phyloP scores from a whole-genome alignment of 192 early-diverging fungal genomes.

The Rhizoclosmatium sp. region DNA sequence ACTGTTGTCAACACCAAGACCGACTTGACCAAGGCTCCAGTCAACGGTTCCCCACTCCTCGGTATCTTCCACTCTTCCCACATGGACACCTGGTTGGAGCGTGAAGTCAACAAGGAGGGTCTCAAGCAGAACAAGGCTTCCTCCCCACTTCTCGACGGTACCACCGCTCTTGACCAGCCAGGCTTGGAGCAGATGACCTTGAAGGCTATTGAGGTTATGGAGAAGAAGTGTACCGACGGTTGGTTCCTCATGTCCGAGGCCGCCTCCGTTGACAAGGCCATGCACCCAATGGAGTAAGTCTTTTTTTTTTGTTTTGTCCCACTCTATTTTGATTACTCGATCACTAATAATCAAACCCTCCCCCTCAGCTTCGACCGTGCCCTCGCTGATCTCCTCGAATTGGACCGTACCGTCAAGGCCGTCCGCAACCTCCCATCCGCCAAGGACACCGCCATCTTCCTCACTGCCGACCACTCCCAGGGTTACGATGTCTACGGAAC shows the following conservation, averaged over 20 bases:
- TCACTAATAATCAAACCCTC: neutral
- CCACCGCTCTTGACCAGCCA: conserved; percentile 61
- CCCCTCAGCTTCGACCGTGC: conserved; percentile 57
- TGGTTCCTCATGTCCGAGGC: conserved; percentile 74
- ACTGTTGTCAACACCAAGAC: conserved; percentile 58
- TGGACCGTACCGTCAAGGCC: conserved; percentile 59
- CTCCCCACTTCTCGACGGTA: conserved; percentile 48
- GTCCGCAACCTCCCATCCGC: conserved; percentile 63
- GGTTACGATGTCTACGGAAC: conserved; percentile 70
- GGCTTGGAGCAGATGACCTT: conserved; percentile 64
- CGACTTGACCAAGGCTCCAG: conserved; percentile 46
- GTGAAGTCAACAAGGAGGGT: conserved; percentile 64
- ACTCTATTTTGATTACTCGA: neutral
- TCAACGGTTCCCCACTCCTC: conserved; percentile 57
- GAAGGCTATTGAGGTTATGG: conserved; percentile 66
- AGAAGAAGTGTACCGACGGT: conserved; percentile 66
- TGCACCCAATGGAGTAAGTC: conserved; percentile 60
- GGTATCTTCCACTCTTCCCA: conserved; percentile 65
- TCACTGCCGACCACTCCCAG: conserved; percentile 73
- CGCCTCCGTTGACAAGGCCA: conserved; percentile 68
- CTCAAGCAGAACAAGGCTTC: conserved; percentile 42
- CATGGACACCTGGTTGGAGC: conserved; percentile 74
- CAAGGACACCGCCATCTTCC: conserved; percentile 61
- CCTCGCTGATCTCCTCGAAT: conserved; percentile 69
- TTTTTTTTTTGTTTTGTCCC: neutral